phyloP scores from a whole-genome alignment of 2,329 filamentous ascomycete species.

The Didymella segeticola region DNA sequence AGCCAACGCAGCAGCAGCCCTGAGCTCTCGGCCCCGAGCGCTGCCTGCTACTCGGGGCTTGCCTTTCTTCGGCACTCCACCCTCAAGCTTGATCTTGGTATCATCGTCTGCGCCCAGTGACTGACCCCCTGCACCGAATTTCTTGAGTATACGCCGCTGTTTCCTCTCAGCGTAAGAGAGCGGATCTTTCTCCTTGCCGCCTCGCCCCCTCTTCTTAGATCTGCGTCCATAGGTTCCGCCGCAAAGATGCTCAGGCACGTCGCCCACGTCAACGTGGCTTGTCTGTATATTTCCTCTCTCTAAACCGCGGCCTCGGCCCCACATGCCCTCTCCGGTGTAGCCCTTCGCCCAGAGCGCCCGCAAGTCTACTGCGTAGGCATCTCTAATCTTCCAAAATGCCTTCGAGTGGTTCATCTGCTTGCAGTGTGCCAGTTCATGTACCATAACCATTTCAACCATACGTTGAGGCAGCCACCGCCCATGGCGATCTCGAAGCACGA shows the following conservation, averaged over 20 bases:
- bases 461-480: conserved; percentile 77
- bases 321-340: conserved; percentile 83
- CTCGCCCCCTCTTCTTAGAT: conserved; percentile 59
- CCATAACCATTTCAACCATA: conserved; percentile 94
- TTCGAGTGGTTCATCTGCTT: conserved; percentile 90
- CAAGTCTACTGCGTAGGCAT: conserved; percentile 75
- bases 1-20: conserved; percentile 78
- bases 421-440: conserved; percentile 88
- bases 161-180: conserved; percentile 75
- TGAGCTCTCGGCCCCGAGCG: conserved; percentile 74
- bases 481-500: conserved; percentile 75
- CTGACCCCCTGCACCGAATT: conserved; percentile 75
- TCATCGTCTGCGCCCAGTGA: conserved; percentile 73
- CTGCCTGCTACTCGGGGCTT: conserved; percentile 79
- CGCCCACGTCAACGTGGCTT: conserved; percentile 31
- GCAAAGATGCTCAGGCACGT: conserved; percentile 69
- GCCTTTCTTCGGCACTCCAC: conserved; percentile 64
- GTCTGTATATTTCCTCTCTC: conserved; percentile 50
- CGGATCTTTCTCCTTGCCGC: conserved; percentile 52
- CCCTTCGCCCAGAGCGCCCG: conserved; percentile 70
- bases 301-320: conserved; percentile 74
- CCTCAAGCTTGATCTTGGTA: conserved; percentile 70
- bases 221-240: conserved; percentile 75
- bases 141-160: conserved; percentile 74
- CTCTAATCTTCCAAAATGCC: conserved; percentile 80